phyloP scores from a whole-genome alignment of 2,329 filamentous ascomycete species.

The Penicillium sp. region DNA sequence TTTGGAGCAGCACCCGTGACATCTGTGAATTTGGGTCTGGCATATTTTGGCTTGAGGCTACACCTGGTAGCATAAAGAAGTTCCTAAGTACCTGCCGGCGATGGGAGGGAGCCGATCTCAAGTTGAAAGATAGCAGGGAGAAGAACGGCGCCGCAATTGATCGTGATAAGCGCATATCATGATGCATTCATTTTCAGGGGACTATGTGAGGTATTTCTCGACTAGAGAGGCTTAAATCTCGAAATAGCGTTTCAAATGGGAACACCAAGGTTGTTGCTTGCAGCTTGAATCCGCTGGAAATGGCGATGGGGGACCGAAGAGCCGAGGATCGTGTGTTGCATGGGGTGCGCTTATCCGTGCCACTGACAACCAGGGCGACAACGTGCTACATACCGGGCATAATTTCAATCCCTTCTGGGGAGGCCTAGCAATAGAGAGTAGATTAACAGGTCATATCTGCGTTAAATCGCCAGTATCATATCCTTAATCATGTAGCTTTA shows the following conservation, averaged over 20 bases:
- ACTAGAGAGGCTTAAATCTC: not conserved
- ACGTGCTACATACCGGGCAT: not conserved
- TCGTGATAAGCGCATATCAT: not conserved
- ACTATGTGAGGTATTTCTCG: not conserved
- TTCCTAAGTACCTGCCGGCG: constrained; percentile 1
- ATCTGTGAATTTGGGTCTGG: not conserved
- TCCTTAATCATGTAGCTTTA: not conserved
- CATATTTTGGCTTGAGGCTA: not conserved
- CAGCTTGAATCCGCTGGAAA: not conserved
- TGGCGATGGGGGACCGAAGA: no score
- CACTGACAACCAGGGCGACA: not conserved
- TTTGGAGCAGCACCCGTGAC: not conserved
- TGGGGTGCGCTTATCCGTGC: not conserved
- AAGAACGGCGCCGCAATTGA: not conserved
- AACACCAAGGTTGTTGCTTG: constrained; percentile 3
- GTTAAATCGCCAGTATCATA: not conserved
- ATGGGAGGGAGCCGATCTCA: not conserved
- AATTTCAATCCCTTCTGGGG: not conserved
- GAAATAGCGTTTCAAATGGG: not conserved
- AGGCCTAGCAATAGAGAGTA: not conserved
- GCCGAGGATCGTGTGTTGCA: not conserved
- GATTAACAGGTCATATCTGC: not conserved
- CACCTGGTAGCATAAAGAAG: constrained; percentile 5
- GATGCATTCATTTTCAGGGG: not conserved
- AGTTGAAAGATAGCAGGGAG: not conserved